A percentile compares a stretch with the other conserved stretches of the same genome.
Conservation (phyloP, 179 eudicot species). For the Gypsophila paniculata region DNA sequence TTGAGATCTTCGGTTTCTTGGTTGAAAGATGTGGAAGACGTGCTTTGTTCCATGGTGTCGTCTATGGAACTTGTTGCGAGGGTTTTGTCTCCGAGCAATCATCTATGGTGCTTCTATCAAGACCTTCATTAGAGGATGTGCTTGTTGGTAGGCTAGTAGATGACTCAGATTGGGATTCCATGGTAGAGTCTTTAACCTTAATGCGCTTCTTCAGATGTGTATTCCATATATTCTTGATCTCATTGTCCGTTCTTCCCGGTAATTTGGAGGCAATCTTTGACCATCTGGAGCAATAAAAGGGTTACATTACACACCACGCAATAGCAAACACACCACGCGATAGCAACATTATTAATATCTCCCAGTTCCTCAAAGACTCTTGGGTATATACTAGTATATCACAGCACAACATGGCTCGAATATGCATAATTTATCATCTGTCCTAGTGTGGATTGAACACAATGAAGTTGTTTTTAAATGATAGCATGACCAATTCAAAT, state of each 20-base stretch:
- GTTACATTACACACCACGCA: neutral
- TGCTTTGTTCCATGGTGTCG: constrained; percentile 17
- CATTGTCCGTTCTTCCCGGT: constrained; percentile 84
- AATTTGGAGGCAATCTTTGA: constrained; percentile 67
- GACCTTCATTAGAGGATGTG: constrained; percentile 1
- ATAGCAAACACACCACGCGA: too few relatives aligned
- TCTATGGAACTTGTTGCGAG: constrained; percentile 6
- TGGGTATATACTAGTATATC: too few relatives aligned
- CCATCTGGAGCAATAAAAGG: constrained; percentile 46
- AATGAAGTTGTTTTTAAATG: too few relatives aligned
- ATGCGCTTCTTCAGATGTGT: constrained; percentile 66
- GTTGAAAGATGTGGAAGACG: constrained; percentile 21
- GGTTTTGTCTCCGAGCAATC: constrained; percentile 4
- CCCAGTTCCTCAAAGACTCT: too few relatives aligned
- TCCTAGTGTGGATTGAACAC: too few relatives aligned
- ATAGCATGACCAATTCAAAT: too few relatives aligned
- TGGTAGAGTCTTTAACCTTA: constrained; percentile 15
- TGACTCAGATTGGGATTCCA: too few relatives aligned
- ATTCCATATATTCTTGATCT: constrained; percentile 81
- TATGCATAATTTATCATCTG: too few relatives aligned
- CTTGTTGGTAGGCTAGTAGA: neutral
- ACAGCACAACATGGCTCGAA: too few relatives aligned
- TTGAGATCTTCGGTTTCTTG: constrained; percentile 7
- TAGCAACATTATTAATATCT: too few relatives aligned
- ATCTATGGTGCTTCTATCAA: constrained; percentile 14